Conservation (phyloP, 345 rosid species). For the Litchi chinensis region DNA sequence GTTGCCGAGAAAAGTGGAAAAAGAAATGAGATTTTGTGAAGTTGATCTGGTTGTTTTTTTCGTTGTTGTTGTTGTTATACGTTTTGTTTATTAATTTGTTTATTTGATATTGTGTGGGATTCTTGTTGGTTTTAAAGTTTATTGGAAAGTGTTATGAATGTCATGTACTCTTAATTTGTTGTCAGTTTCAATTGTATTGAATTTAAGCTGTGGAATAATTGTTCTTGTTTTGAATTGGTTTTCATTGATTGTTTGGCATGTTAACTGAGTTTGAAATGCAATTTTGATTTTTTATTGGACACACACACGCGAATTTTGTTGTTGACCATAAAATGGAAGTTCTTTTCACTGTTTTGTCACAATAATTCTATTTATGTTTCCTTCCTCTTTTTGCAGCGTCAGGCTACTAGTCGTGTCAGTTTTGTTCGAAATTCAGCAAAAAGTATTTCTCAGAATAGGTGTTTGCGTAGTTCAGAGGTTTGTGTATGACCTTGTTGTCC, state of each 20-base stretch:
- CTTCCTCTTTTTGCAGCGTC: slow-evolving; percentile 34
- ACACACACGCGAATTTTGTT: not conserved
- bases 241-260: not conserved
- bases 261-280: not conserved
- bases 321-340: not conserved
- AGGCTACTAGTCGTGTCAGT: slow-evolving; percentile 38
- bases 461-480: slow-evolving; percentile 59
- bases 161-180: not conserved
- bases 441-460: slow-evolving; percentile 42
- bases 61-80: not conserved
- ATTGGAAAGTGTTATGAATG: not conserved
- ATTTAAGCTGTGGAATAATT: not conserved
- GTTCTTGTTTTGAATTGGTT: not conserved
- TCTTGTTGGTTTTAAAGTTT: not conserved
- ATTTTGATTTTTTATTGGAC: not conserved
- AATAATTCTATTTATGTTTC: not conserved
- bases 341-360: not conserved
- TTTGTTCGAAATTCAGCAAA: slow-evolving; percentile 39
- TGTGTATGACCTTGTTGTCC: slow-evolving; percentile 20
- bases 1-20: not conserved
- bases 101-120: not conserved
- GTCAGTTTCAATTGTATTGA: not conserved
- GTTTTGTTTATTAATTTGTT: not conserved
- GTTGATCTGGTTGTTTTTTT: not conserved
- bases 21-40: not conserved